A percentile compares a stretch with the other conserved stretches of the same genome.
phyloP scores from a whole-genome alignment of 129 eudicot genomes.

The Centaurea solstitialis region DNA sequence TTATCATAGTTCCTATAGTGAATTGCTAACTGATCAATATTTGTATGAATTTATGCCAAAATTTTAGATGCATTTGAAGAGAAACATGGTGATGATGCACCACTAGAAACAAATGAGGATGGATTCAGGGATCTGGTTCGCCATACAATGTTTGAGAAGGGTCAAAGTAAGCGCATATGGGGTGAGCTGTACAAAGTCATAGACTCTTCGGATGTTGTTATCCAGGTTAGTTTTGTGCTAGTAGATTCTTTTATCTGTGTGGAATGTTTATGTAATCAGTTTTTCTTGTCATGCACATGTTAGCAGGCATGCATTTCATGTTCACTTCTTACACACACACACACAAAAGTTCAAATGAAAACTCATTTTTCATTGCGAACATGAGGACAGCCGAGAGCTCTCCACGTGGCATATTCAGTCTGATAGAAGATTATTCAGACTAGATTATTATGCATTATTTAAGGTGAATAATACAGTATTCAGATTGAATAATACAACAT shows the following conservation, averaged over 20 bases:
- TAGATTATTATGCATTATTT: no score
- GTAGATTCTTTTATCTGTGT: not conserved
- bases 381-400: no score
- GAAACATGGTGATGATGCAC: constrained; percentile 59
- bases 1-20: not conserved
- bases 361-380: no score
- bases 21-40: not conserved
- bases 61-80: constrained; percentile 80
- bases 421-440: no score
- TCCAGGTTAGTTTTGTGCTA: constrained; percentile 58
- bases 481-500: no score
- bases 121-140: constrained; percentile 95
- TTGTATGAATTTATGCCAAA: not conserved
- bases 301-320: not conserved
- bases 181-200: constrained; percentile 98
- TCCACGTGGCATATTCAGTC: no score
- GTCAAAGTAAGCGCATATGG: constrained; percentile 99
- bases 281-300: not conserved
- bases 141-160: constrained; percentile 93
- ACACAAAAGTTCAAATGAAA: no score
- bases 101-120: constrained; percentile 63
- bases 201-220: constrained; percentile 97
- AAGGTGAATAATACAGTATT: no score
- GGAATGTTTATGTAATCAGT: not conserved
- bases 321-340: no score